Evolutionary conservation across 78 protist genomes (phyloP), one percentile per base, ranked within the genome.

Genomic region (Capsaspora owczarzaki): DNA sequence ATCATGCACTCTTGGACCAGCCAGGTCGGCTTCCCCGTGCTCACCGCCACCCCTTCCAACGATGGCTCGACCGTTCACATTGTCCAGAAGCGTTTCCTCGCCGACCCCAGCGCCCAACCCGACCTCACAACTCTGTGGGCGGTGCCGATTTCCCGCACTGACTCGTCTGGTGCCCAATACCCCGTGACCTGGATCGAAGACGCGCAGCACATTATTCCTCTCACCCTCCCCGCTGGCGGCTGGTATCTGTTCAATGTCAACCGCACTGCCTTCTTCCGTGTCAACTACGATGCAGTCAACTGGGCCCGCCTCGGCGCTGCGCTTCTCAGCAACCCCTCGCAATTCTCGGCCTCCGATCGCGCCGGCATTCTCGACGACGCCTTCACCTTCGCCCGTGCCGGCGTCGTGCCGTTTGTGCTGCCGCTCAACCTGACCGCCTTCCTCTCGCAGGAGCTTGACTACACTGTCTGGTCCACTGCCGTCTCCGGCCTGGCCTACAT

Each of bases 1-100:
- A 27, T 91, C 66, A 93, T 95, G 95, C 66, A 49, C 70, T 5
- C 72, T 12, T 95, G 90, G 90, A 88, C 92, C 38, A 41, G 44
- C 61, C 47, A 61, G 74, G 31, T 51, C 25, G 98, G 98, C n/a
- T 92, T 82, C 80, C 98, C 98, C 27, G 87, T 93, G 8, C 61
- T 94, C 51, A 69, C 78, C 19, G 87, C 90, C 20, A 43, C 75
- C 37, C 66, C 71, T 22, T 43, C n/a, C 53, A 87, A 29, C 80
- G 33, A 6, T 2, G 44, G 43, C 41, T 33, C 78, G 60, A 42
- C 53, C 33, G 83, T 19, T 33, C 56, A 51, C 68, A 53, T 89
- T 33, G 95, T 93, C 61, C 81, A 82, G 4, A 87, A 83, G 43
- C 0, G 35, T 31, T 91, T 91, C 86, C 44, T 85, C 38, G 25